A percentile compares a stretch with the other conserved stretches of the same genome.
Evolutionary conservation across 345 rosid genomes (phyloP).

Genomic region (Noccaea caerulescens): DNA sequence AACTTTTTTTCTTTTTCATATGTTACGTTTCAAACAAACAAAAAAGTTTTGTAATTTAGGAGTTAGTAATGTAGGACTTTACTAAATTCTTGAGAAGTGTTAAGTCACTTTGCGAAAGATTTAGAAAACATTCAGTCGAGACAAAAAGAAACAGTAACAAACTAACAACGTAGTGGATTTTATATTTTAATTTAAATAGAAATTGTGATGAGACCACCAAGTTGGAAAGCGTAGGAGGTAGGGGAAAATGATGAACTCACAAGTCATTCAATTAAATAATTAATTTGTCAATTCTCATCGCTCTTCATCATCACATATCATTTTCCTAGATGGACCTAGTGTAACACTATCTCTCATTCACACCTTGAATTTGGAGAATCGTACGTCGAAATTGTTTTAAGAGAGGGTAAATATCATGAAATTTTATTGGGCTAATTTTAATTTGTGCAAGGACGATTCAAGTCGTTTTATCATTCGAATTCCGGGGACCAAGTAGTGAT

Average conservation of each 20-base stretch:
- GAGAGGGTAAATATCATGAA: background rate
- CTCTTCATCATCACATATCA: constrained; percentile 42
- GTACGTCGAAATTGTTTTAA: background rate
- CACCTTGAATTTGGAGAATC: constrained; percentile 16
- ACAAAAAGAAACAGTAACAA: background rate
- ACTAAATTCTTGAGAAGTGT: background rate
- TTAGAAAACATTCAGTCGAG: background rate
- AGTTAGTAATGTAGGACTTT: background rate
- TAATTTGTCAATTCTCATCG: constrained; percentile 27
- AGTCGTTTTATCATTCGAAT: constrained; percentile 18
- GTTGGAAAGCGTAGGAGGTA: constrained; percentile 35
- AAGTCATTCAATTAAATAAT: constrained; percentile 35
- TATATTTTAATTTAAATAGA: constrained; percentile 13
- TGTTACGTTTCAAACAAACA: too few relatives aligned
- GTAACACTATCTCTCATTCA: constrained; percentile 37
- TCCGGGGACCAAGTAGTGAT: constrained; percentile 26
- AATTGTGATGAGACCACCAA: constrained; percentile 39
- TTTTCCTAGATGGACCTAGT: constrained; percentile 44
- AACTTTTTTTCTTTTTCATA: too few relatives aligned
- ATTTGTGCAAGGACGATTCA: background rate
- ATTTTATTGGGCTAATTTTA: background rate
- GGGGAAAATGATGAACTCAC: constrained; percentile 42
- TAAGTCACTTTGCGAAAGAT: background rate
- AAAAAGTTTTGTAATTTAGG: background rate
- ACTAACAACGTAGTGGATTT: constrained; percentile 10